phyloP scores from a whole-genome alignment of 73 alveolate genomes.

The Paramecium biaurelia region DNA sequence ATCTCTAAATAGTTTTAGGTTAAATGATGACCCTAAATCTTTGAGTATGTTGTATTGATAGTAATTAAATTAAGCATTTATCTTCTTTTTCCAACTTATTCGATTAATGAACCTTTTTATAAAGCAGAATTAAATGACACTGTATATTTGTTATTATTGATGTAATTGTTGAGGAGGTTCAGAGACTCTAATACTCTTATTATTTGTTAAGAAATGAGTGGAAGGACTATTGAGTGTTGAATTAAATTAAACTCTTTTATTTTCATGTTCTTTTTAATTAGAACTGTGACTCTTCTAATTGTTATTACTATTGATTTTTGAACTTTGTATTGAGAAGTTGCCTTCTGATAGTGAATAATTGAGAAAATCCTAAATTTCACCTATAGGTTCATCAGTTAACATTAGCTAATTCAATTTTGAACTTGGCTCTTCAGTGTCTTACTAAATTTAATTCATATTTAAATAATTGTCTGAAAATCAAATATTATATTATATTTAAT shows the following conservation, averaged over 20 bases:
- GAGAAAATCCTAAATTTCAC: constrained; percentile 18
- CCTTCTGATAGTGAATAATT: constrained; percentile 41
- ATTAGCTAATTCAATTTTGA: constrained; percentile 6
- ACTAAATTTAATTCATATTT: background rate
- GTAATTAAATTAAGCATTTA: background rate
- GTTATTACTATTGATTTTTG: background rate
- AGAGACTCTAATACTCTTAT: background rate
- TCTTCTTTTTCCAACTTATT: constrained; percentile 36
- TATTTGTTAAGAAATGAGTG: background rate
- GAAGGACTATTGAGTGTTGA: background rate
- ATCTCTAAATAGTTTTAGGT: background rate
- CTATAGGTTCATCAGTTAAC: constrained; percentile 10
- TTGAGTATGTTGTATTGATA: background rate
- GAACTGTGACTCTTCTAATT: background rate
- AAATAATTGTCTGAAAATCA: background rate
- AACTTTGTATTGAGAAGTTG: background rate
- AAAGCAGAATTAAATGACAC: background rate
- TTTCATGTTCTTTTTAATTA: background rate
- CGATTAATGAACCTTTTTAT: background rate
- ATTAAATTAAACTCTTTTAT: background rate
- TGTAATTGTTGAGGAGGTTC: background rate
- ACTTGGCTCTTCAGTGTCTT: constrained; percentile 29
- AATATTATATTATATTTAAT: background rate
- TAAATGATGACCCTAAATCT: constrained; percentile 23
- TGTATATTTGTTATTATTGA: background rate